A percentile compares a stretch with the other conserved stretches of the same genome.
Evolutionary conservation across 208 protist species (phyloP).

Genomic region (Acanthamoeba triangularis): DNA sequence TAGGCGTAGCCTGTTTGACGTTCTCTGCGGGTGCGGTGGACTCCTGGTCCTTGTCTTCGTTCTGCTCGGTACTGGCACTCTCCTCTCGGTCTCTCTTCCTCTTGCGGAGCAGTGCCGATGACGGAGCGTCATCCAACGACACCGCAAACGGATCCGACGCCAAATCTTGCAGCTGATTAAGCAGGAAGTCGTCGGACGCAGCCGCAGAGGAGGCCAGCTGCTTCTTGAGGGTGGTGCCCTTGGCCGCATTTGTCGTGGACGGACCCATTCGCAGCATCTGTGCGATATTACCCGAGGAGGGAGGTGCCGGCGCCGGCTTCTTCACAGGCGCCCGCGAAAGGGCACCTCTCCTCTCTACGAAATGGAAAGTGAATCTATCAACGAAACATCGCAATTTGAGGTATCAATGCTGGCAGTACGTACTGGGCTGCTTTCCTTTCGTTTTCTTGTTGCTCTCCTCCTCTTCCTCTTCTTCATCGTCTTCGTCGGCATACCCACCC

Average conservation of each 20-base stretch:
- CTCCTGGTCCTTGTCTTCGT: neutral
- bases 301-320: constrained; percentile 1
- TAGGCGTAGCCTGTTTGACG: neutral
- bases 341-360: constrained; percentile 32
- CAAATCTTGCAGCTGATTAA: constrained; percentile 26
- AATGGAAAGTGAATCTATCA: neutral
- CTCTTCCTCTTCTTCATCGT: constrained; percentile 28
- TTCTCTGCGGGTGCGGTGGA: neutral
- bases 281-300: constrained; percentile 40
- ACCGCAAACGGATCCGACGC: constrained; percentile 34
- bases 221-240: constrained; percentile 16
- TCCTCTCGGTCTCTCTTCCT: constrained; percentile 37
- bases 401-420: neutral
- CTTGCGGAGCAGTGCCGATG: neutral
- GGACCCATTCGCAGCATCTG: constrained; percentile 61
- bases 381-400: neutral
- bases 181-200: constrained; percentile 23
- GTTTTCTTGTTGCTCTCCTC: constrained; percentile 38
- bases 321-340: neutral
- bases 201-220: neutral
- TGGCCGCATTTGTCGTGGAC: neutral
- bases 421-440: constrained; percentile 3
- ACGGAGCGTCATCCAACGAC: neutral
- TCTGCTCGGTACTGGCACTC: neutral
- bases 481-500: neutral